Evolutionary conservation across 352 stramenopile species (phyloP), one percentile per base, ranked within the genome.

Genomic region (Peronosclerospora sorghi): DNA sequence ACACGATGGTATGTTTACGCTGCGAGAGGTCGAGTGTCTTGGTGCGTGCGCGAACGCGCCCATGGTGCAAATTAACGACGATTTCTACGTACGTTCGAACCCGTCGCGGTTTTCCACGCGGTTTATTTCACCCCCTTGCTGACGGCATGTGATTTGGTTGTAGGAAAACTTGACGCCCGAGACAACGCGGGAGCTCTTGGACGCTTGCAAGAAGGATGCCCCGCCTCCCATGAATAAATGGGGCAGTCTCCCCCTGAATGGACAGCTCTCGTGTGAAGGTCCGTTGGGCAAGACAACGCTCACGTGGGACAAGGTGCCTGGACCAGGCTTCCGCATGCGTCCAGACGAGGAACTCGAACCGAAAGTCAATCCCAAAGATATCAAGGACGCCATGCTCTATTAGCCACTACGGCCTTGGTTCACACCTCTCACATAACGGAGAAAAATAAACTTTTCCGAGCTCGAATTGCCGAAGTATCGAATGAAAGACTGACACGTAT

Each of bases 21-120:
- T 99, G 37, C 73, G 96, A 40, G 96, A 99, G 66, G 96, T 99
- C 17, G 96, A 99, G 58, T 99, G 96, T 71, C 82, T 99, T 26
- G 96, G 96, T 39, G 92, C 96, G 5, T 99, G 96, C 74, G 85
- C 96, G 4, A 99, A 99, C 76, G 96, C 96, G 7, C 96, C 96
- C 40, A 99, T 99, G 96, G 80, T 99, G 36, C 96, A 99, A 81
- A 93, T 99, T 58, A 98, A 98, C 70, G 95, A 98, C 73, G 95
- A 98, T 73, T 98, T 97, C 48, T 88, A 93, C 56, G 62, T 74
- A 44, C 46, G 54, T 68, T 4, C 4, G 8, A 19, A 14, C 8
- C n/a, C n/a, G n/a, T n/a, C n/a, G n/a, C n/a, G n/a, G n/a, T n/a
- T n/a, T n/a, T n/a, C n/a, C n/a, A n/a, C n/a, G n/a, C n/a, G n/a